Base-by-base conservation (phyloP, 2,329 filamentous ascomycete genomes). In the Calonectria hawksworthii region DNA sequence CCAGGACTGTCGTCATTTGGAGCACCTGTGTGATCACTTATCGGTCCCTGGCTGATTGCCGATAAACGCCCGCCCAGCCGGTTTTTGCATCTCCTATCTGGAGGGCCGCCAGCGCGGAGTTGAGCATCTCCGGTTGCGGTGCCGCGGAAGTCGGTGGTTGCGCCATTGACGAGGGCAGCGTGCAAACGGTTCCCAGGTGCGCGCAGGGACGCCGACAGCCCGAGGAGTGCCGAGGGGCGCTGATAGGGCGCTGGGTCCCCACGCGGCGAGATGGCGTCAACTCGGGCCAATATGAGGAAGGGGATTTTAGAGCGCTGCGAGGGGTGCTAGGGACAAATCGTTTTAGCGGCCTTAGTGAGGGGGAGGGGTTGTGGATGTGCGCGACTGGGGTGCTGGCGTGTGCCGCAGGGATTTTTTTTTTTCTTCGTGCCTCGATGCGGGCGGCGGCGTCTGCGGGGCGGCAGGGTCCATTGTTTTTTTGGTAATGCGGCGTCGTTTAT, bases 231-330 rank as follows among this genome's bases (percentile, higher is more conserved):
- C 80, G 82, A 80, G 80, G 47, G 26, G 36, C 34, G 59, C 47
- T 72, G 69, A 70, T 73, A 56, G 56, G 59, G 30, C 54, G 51
- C 41, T 61, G 44, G 41, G 16, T 61, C 74, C 73, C 71, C 74
- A 75, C 77, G 75, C 73, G 76, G 76, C 72, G 77, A 74, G 75
- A 85, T 85, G 83, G 84, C 84, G 84, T 84, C 83, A 85, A 77
- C 78, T 81, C 72, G 68, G 73, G 75, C 79, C 78, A 79, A 77
- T 80, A 79, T 76, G 63, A 72, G 13, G 76, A 74, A 61, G 36
- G 56, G 73, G 74, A 81, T 78, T 79, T 79, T 72, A 70, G 65
- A 66, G 52, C 56, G 61, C 63, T 73, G 61, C 73, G 76, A 75
- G 77, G 38, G 38, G 38, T 41, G 38, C 41, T 44, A 44, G 16